Evolutionary conservation across 2,329 filamentous ascomycete species (phyloP).

Genomic region (Grosmannia penicillata): DNA sequence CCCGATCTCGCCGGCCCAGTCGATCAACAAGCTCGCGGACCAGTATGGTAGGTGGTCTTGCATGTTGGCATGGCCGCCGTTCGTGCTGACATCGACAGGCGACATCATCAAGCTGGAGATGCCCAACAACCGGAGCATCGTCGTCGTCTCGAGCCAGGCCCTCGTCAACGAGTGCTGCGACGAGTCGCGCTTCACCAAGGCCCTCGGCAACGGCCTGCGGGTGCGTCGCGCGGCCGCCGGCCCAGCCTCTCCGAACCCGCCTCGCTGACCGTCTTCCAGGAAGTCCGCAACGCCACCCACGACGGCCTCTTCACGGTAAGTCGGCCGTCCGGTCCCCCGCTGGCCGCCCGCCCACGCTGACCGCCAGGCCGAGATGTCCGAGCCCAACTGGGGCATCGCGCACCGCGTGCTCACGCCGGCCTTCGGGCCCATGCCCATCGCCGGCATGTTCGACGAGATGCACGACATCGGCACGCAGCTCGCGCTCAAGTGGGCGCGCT

Average conservation of each 20-base stretch:
- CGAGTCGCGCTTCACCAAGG: constrained; percentile 51
- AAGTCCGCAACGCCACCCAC: constrained; percentile 44
- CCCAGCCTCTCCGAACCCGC: neutral
- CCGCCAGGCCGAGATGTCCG: constrained; percentile 24
- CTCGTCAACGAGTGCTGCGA: constrained; percentile 50
- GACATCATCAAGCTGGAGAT: constrained; percentile 45
- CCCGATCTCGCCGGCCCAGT: constrained; percentile 36
- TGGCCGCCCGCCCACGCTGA: neutral
- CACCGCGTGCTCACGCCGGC: constrained; percentile 51
- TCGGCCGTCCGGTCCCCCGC: neutral
- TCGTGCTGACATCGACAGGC: constrained; percentile 22
- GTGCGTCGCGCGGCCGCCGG: constrained; percentile 12
- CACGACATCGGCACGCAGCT: constrained; percentile 52
- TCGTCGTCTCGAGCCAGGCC: constrained; percentile 5
- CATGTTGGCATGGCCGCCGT: neutral
- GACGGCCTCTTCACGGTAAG: constrained; percentile 53
- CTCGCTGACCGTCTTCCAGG: constrained; percentile 9
- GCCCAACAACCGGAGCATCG: constrained; percentile 24
- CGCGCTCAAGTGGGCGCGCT: constrained; percentile 51
- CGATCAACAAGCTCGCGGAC: constrained; percentile 42
- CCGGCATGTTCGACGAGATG: constrained; percentile 55
- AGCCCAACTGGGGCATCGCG: constrained; percentile 52
- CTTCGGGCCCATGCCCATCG: constrained; percentile 54
- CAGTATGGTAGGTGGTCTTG: constrained; percentile 39
- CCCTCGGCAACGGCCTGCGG: constrained; percentile 30